A percentile compares a stretch with the other conserved stretches of the same genome.
phyloP scores from a whole-genome alignment of 1,139 yeast species.

The Groenewaldozyma auringiensis region DNA sequence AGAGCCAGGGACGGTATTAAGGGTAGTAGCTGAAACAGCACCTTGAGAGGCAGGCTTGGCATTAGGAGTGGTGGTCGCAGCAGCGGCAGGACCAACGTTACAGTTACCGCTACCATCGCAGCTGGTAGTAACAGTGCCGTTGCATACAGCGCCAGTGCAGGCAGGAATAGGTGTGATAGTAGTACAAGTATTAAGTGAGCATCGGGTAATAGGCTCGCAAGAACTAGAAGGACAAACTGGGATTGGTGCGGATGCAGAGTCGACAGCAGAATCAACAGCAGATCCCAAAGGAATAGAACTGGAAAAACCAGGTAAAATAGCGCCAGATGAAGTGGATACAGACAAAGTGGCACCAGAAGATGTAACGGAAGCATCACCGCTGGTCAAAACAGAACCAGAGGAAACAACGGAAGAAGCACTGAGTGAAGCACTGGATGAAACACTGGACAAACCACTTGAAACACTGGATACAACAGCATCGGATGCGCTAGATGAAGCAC shows the following conservation, averaged over 20 bases:
- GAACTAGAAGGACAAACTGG: background rate
- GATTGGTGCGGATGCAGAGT: background rate
- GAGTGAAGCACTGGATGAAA: slow-evolving; percentile 2
- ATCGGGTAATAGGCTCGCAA: background rate
- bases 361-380: background rate
- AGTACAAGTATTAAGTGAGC: background rate
- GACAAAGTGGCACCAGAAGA: slow-evolving; percentile 5
- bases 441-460: slow-evolving; percentile 1
- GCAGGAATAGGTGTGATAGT: slow-evolving; percentile 3
- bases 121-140: background rate
- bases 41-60: background rate
- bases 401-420: slow-evolving; percentile 4
- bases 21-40: slow-evolving; percentile 3
- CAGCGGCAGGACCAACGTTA: slow-evolving; percentile 1
- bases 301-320: slow-evolving; percentile 4
- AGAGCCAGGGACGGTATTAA: background rate
- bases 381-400: slow-evolving; percentile 4
- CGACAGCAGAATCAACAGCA: background rate
- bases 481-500: background rate
- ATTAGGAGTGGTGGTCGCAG: slow-evolving; percentile 3
- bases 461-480: slow-evolving; percentile 2
- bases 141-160: slow-evolving; percentile 7
- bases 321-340: slow-evolving; percentile 5
- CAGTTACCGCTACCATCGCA: background rate
- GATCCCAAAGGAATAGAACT: slow-evolving; percentile 4